Base-by-base conservation (phyloP, 495 filamentous ascomycete genomes). In the Aspergillus avenaceus region DNA sequence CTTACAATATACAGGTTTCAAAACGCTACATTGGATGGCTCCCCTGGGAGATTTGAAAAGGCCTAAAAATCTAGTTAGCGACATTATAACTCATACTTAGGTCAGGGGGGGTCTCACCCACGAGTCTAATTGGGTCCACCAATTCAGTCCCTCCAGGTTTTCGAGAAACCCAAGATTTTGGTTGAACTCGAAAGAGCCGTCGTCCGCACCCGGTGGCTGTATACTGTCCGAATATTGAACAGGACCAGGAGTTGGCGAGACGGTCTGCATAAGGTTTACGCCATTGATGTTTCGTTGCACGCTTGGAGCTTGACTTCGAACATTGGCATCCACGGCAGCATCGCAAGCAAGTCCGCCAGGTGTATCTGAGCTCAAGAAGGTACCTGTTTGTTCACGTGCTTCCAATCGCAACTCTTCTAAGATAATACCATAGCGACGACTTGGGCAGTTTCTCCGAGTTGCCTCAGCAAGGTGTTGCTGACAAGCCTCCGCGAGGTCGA, bases 371-470 rank as follows among this genome's bases (percentile, higher is more conserved):
- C 16, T 14, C 12, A 53, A 34, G 25, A 42, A 16, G 8, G 58
- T 55, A 7, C 63, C 62, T 26, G 72, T 61, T 21, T 73, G 72
- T 7, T 63, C 57, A 53, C 71, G 72, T 4, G 73, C 72, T 34
- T 75, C 72, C 14, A 58, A 56, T 14, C 72, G 54, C 18, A 77
- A 61, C 47, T 77, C 76, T 29, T 73, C 71, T 11, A 80, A 58
- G 18, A 80, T 76, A 32, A 76, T 74, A 41, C 72, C 67, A 48
- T 78, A 80, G n/a, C 75, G 64, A 6, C 75, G 68, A 60, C 74
- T 78, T 0, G 76, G 75, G 22, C 73, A 76, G 29, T 80, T 77
- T 46, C 67, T 69, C 22, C 70, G 64, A 2, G 72, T 76, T 8
- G 73, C 76, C 49, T 74, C 65, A 2, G 73, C 76, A 31, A 80